Evolutionary conservation across 2,329 filamentous ascomycete species (phyloP).

Genomic region (Didymella glomerata): DNA sequence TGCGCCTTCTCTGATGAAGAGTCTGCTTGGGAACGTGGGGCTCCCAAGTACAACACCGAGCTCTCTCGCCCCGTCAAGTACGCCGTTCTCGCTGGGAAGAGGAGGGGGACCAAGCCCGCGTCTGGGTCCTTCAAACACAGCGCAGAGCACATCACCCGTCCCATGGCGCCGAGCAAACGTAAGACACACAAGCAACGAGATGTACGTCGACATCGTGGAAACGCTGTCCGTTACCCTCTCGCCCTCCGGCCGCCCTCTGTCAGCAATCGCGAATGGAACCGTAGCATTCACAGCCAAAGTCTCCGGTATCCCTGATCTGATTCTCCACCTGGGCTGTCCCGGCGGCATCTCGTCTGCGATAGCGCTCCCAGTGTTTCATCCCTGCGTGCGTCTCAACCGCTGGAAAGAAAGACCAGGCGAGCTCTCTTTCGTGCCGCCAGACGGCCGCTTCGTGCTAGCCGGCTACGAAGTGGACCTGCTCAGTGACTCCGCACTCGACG

Average conservation of each 20-base stretch:
- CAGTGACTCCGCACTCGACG: constrained; percentile 66
- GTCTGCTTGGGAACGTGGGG: constrained; percentile 85
- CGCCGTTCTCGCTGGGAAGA: constrained; percentile 42
- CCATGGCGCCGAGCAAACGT: constrained; percentile 94
- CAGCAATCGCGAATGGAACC: constrained; percentile 87
- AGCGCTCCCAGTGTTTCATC: constrained; percentile 92
- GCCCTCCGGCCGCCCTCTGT: constrained; percentile 85
- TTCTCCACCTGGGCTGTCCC: constrained; percentile 79
- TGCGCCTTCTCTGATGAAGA: constrained; percentile 88
- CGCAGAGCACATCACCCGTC: constrained; percentile 62
- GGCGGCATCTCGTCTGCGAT: constrained; percentile 75
- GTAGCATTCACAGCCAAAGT: constrained; percentile 96
- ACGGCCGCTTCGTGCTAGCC: constrained; percentile 90
- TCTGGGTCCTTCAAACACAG: constrained; percentile 33
- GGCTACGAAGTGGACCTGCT: constrained; percentile 94
- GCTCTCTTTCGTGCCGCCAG: constrained; percentile 94
- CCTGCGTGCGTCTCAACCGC: constrained; percentile 86
- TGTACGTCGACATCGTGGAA: constrained; percentile 96
- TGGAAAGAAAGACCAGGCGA: constrained; percentile 92
- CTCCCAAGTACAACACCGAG: constrained; percentile 65
- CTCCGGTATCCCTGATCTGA: constrained; percentile 90
- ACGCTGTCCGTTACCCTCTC: constrained; percentile 86
- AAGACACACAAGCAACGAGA: constrained; percentile 92
- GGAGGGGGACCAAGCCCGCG: constrained; percentile 37
- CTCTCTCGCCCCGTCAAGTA: constrained; percentile 37